These are phyloP conservation scores for Aspergillus diversus DNA, from an alignment of 495 filamentous ascomycete genomes.

Conservation along the genomic window DNA sequence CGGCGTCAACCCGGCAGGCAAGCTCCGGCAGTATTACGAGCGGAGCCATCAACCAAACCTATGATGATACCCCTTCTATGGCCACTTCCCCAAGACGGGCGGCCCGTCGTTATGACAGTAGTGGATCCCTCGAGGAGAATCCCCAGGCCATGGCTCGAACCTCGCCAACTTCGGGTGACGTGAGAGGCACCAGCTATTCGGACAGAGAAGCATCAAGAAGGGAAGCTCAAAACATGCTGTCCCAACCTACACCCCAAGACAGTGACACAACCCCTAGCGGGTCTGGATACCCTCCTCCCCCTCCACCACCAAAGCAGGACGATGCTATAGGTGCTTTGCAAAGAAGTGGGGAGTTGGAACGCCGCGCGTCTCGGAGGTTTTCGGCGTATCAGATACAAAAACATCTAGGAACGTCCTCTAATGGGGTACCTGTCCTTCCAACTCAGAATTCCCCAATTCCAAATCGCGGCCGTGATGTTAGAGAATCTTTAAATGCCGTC, in stretches of 20 bases:
- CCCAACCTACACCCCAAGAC: constrained; percentile 63
- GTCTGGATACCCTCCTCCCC: constrained; percentile 60
- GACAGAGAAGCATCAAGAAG: constrained; percentile 51
- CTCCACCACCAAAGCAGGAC: constrained; percentile 78
- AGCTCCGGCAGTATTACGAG: constrained; percentile 68
- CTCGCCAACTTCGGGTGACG: constrained; percentile 40
- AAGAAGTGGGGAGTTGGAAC: constrained; percentile 87
- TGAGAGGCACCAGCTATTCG: constrained; percentile 36
- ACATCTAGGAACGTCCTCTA: constrained; percentile 78
- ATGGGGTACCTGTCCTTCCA: constrained; percentile 84
- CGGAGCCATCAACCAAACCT: constrained; percentile 64
- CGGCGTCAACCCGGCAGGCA: constrained; percentile 60
- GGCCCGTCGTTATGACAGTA: constrained; percentile 56
- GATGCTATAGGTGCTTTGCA: constrained; percentile 92
- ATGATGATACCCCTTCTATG: constrained; percentile 61
- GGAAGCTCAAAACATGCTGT: constrained; percentile 52
- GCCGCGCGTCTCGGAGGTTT: constrained; percentile 89
- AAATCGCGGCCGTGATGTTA: constrained; percentile 83
- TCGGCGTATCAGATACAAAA: constrained; percentile 96
- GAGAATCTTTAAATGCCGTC: constrained; percentile 92
- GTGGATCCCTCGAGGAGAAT: constrained; percentile 50
- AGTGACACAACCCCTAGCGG: constrained; percentile 44
- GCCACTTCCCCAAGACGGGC: constrained; percentile 42
- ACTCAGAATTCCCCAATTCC: constrained; percentile 84
- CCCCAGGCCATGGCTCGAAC: constrained; percentile 46